Percentiles rank a stretch among this genome's conserved stretches.
Conservation (phyloP, 345 rosid species). For the Citrus cavaleriei region DNA sequence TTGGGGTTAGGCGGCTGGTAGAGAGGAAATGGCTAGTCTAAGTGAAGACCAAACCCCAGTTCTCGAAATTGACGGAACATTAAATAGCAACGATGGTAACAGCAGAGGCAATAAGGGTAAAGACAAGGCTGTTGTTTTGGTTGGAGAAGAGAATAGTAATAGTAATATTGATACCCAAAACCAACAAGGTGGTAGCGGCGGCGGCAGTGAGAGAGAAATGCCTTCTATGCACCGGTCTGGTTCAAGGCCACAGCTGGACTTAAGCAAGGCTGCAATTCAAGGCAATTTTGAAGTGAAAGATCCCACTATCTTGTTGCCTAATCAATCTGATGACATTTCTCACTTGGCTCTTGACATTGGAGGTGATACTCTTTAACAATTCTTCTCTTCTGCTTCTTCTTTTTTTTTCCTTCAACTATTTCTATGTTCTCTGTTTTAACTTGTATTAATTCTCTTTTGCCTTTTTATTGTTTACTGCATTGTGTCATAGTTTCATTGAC, state of each 20-base stretch:
- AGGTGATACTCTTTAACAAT: constrained; percentile 39
- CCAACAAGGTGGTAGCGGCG: not conserved
- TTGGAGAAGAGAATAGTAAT: constrained; percentile 24
- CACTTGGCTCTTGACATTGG: constrained; percentile 97
- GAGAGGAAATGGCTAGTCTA: constrained; percentile 37
- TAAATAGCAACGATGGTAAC: not conserved
- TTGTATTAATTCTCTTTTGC: too few relatives aligned
- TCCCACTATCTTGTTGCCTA: constrained; percentile 94
- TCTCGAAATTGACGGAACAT: constrained; percentile 37
- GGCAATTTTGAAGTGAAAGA: constrained; percentile 89
- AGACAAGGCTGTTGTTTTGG: constrained; percentile 28
- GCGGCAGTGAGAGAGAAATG: constrained; percentile 59
- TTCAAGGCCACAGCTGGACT: constrained; percentile 94
- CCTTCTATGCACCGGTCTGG: constrained; percentile 83
- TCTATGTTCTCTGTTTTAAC: too few relatives aligned
- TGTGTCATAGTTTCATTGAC: too few relatives aligned
- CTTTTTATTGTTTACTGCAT: too few relatives aligned
- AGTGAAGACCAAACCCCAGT: constrained; percentile 37
- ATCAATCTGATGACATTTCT: constrained; percentile 96
- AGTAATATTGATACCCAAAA: constrained; percentile 8
- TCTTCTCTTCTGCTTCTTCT: not conserved
- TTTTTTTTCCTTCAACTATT: not conserved
- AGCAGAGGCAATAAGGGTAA: not conserved
- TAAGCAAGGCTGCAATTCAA: constrained; percentile 94
- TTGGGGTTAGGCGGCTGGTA: constrained; percentile 22